Conservation (phyloP, 2,329 filamentous ascomycete species). For the Neonectria magnoliae region DNA sequence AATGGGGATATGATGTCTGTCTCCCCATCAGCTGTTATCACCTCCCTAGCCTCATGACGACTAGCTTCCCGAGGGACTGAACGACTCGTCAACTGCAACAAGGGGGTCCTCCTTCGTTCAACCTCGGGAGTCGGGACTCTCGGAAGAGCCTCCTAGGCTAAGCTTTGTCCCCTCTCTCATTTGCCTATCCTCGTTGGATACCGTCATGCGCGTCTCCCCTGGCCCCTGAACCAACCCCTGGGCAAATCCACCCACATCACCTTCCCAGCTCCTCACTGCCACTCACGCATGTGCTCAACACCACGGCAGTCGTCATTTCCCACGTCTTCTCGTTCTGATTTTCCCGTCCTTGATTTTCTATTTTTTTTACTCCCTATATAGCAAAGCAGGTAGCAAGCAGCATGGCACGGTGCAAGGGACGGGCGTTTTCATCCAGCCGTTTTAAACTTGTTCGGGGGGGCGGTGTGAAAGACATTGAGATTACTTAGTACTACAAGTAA, state of each 20-base stretch:
- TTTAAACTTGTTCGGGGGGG: background rate
- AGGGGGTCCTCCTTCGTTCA: background rate
- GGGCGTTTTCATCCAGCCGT: conserved; percentile 12
- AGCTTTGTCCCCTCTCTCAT: background rate
- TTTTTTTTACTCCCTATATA: conserved; percentile 2
- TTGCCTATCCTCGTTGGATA: conserved; percentile 9
- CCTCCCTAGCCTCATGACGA: background rate
- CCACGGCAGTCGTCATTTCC: background rate
- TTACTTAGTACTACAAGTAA: background rate
- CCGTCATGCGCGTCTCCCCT: background rate
- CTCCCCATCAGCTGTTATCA: background rate
- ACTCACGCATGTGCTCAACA: conserved; percentile 1
- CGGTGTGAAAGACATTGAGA: background rate
- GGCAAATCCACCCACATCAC: background rate
- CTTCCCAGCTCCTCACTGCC: background rate
- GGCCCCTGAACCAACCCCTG: background rate
- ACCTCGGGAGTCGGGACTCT: conserved; percentile 13
- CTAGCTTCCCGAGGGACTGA: background rate
- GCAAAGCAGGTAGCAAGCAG: conserved; percentile 23
- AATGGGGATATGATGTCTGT: background rate
- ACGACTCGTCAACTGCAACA: conserved; percentile 5
- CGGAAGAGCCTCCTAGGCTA: background rate
- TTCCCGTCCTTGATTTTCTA: background rate
- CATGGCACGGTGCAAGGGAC: conserved; percentile 22
- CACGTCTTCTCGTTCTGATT: background rate